Evolutionary conservation across 352 stramenopile genomes (phyloP).

Genomic region (Phytophthora sp.): DNA sequence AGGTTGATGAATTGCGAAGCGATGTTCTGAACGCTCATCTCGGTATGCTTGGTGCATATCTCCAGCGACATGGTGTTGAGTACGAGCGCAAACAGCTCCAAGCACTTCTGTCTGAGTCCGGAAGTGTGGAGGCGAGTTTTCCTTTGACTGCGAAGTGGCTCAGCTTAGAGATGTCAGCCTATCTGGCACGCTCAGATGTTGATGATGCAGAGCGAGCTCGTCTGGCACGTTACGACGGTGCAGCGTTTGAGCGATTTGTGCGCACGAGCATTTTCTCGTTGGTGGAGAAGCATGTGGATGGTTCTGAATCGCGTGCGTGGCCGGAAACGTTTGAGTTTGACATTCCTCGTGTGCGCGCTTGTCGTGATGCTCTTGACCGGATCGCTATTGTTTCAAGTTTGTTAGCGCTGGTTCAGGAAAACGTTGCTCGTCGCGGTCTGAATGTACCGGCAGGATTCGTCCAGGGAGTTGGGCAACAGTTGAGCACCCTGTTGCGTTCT

Average conservation of each 20-base stretch:
- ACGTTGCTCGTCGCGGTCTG: constrained; percentile 41
- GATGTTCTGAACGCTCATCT: constrained; percentile 73
- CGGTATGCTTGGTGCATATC: constrained; percentile 53
- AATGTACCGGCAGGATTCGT: constrained; percentile 38
- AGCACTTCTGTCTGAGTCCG: constrained; percentile 31
- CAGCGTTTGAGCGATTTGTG: constrained; percentile 55
- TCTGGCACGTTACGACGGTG: constrained; percentile 35
- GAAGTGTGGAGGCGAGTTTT: constrained; percentile 31
- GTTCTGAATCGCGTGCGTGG: constrained; percentile 40
- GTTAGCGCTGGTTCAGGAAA: constrained; percentile 65
- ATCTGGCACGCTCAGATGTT: constrained; percentile 33
- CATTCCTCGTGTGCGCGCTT: constrained; percentile 53
- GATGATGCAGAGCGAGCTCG: constrained; percentile 21
- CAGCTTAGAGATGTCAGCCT: constrained; percentile 34
- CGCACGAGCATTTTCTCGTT: constrained; percentile 52
- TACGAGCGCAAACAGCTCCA: constrained; percentile 72
- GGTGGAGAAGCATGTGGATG: constrained; percentile 61
- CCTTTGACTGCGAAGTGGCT: constrained; percentile 63
- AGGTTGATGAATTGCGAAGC: constrained; percentile 66
- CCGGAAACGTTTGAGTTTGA: constrained; percentile 75
- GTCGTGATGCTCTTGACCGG: constrained; percentile 61
- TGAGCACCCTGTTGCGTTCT: constrained; percentile 54
- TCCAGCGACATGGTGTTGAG: constrained; percentile 61
- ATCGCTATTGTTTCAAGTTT: constrained; percentile 64
- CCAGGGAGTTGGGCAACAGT: constrained; percentile 27